Evolutionary conservation across 306 rosid species (phyloP), one percentile per base, ranked within the genome.

Genomic region (Lathyrus tuberosus): DNA sequence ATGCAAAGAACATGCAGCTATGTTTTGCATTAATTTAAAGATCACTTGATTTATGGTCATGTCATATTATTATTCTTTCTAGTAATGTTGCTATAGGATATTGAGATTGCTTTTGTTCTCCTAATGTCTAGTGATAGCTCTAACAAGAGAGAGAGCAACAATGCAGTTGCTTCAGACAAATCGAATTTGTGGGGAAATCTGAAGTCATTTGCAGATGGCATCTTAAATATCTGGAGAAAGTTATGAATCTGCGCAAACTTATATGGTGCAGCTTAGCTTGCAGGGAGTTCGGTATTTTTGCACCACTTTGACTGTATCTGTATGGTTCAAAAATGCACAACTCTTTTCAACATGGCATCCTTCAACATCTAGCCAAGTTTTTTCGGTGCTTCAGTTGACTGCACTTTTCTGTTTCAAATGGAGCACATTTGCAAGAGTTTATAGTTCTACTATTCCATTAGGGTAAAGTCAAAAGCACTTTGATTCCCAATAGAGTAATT

Each of bases 171-270:
- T 65, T 42, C 80, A 12, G 71, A 53, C 41, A 71, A 80, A 67
- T 40, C 82, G 56, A 84, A 81, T 75, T 72, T 90, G 15, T 86
- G 91, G 96, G 90, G 79, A 43, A 88, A 75, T 81, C 69, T 90
- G 53, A 90, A 82, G 85, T 81, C 90, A 70, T 70, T 90, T 71
- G 95, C 95, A 10, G 84, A 79, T 69, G 85, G 82, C 43, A 26
- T 90, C 71, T 28, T 87, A 47, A 83, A 77, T 74, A 64, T 84
- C 5, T 90, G 89, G 87, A 86, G 77, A 78, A 80, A 79, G 35
- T 62, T 49, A 13, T 90, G 74, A 81, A 72, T 67, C 30, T 74
- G 14, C 71, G 40, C 56, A 71, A 16, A 69, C 75, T 66, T 79
- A 51, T 33, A 26, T 65, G 54, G 28, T 79, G 72, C 68, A 35